Evolutionary conservation across 371 early-diverging fungal species (phyloP).

Genomic region (Capillidium rhysosporum): DNA sequence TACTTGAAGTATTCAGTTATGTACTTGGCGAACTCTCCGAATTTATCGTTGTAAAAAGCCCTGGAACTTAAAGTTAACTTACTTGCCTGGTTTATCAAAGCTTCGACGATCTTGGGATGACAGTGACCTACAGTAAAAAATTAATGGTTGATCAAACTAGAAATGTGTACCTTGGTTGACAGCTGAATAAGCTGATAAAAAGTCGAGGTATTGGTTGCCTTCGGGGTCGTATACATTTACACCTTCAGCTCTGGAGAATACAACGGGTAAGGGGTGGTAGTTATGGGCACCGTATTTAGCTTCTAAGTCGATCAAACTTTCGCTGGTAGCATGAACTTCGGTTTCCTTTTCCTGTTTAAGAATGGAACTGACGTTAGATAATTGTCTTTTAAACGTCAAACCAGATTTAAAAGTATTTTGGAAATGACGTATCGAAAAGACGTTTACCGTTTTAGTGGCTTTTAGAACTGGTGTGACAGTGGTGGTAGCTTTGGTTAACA

Average conservation of each 20-base stretch:
- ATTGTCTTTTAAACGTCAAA: too few species aligned
- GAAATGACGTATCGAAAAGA: too few species aligned
- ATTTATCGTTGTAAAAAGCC: conserved; percentile 89
- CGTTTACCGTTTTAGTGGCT: too few species aligned
- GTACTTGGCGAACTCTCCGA: conserved; percentile 77
- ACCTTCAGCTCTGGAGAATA: conserved; percentile 76
- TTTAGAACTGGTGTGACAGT: too few species aligned
- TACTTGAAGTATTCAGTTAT: conserved; percentile 80
- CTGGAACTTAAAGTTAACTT: conserved; percentile 73
- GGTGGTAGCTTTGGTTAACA: too few species aligned
- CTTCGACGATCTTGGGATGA: conserved; percentile 88
- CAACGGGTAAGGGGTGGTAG: conserved; percentile 95
- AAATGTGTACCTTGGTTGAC: conserved; percentile 66
- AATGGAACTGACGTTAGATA: too few species aligned
- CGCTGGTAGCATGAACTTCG: too few species aligned
- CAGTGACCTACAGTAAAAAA: conserved; percentile 42
- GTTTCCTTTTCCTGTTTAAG: too few species aligned
- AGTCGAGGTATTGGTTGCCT: conserved; percentile 87
- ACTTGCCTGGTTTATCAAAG: conserved; percentile 74
- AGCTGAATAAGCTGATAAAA: conserved; percentile 89
- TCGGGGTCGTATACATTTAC: conserved; percentile 91
- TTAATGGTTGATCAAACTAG: background rate
- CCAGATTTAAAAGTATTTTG: too few species aligned
- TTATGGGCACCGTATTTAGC: conserved; percentile 70
- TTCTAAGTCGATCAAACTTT: conserved; percentile 43